Evolutionary conservation across 345 rosid species (phyloP), one percentile per base, ranked within the genome.

Genomic region (Eucalyptus sp.): DNA sequence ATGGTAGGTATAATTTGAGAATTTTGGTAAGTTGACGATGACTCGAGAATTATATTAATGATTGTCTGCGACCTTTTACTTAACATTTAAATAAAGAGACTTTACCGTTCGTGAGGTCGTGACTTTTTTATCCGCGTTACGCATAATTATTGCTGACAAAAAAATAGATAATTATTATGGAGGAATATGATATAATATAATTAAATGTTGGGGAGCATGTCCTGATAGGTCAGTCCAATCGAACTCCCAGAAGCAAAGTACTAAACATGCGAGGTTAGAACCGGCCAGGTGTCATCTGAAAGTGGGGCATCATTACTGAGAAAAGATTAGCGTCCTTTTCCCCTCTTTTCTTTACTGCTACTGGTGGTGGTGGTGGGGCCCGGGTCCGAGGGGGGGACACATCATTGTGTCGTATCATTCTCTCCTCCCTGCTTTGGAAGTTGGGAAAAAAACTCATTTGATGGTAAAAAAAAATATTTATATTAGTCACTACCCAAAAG

Each of bases 1-100:
- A 7, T 1, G 1, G 1, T 18, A 18, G 10, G 2, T 52, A 52
- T 7, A 7, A 18, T 18, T 52, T 7, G 58, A 4, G 25, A 52
- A 18, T 7, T 52, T 52, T 18, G 58, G 4, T 18, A 18, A 52
- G 58, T 7, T 52, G 25, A 52, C 1, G 25, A 1, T 52, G 58
- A 52, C 25, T 52, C 20, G 58, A 52, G 58, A 52, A 52, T 52
- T 52, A 52, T 7, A 18, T 18, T 52, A 52, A 52, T 52, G 58
- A 52, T 18, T 52, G 58, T 52, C 4, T 52, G 10, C 58, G 58
- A 18, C 4, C 58, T 52, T 52, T 52, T 52, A 52, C 56, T 52
- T 52, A 18, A 60, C 66, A 60, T 25, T 60, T 12, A 62, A 62
- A 29, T 62, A 62, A 62, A 62, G 17, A 62, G 33, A 13, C 15